Base-by-base conservation (phyloP, 306 rosid genomes). In the Glycyrrhiza uralensis region DNA sequence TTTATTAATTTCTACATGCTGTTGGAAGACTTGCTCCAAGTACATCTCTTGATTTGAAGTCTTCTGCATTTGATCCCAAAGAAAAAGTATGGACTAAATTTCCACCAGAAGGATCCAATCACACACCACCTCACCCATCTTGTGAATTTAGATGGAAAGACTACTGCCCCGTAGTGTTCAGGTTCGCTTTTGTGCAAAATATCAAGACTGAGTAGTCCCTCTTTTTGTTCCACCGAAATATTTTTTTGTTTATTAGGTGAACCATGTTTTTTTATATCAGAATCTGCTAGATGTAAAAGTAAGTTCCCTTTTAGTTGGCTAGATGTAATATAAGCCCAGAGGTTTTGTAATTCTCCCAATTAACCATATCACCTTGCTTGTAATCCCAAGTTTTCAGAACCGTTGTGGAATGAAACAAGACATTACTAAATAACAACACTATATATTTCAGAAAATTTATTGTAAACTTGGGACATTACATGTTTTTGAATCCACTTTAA, bases 1-100 rank as follows among this genome's bases (percentile, higher is more conserved):
- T 74, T 77, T 75, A 80, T 80, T 84, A 84, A 81, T 89, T 81
- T 78, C 55, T 77, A 82, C 99, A 95, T 88, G 87, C 99, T 65
- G 96, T 95, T 76, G 99, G 97, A 80, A 87, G 97, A 88, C 99
- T 97, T 36, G 99, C 96, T 82, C 99, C 99, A 79, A 81, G 84
- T 50, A 77, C 93, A 32, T 84, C 96, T 47, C 96, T 90, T 78
- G 99, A 95, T 77, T 80, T 95, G 71, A 92, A 85, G 84, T 4
- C 86, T 49, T 95, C 99, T 23, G 97, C 96, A 50, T 95, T 95
- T 55, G 97, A 95, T 84, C 96, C 97, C 9, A 89, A 73, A 79
- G 97, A 95, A 69, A 95, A 95, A 83, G 89, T 92, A 4, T 95
- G 99, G 99, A 95, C 99, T 0, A 95, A 83, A 67, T 95, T 95